Evolutionary conservation across 345 rosid species (phyloP).

Genomic region (Populus tremula): DNA sequence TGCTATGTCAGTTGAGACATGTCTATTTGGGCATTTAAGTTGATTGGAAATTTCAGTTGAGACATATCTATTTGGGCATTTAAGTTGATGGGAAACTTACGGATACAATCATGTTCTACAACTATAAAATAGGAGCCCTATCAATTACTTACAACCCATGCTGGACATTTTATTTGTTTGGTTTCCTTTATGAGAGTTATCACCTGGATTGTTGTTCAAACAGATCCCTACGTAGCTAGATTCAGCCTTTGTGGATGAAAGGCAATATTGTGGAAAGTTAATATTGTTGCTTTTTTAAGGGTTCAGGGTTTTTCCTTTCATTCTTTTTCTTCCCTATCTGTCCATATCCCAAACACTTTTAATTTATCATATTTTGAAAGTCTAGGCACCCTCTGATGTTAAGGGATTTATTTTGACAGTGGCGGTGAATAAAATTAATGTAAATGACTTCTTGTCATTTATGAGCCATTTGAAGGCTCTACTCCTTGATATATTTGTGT

Average conservation of each 20-base stretch:
- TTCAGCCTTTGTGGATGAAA: background rate
- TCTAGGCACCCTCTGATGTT: no score
- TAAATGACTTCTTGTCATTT: no score
- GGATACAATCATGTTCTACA: background rate
- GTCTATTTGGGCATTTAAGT: no score
- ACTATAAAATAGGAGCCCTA: background rate
- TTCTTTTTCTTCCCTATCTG: background rate
- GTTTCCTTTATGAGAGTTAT: background rate
- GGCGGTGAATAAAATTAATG: no score
- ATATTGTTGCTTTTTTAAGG: background rate
- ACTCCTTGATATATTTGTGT: no score
- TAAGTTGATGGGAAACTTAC: no score
- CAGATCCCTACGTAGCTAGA: background rate
- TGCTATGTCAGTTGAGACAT: background rate
- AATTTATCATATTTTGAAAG: no score
- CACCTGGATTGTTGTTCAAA: background rate
- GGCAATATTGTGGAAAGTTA: background rate
- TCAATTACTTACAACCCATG: background rate
- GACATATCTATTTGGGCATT: no score
- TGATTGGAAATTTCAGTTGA: no score
- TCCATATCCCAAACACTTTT: no score
- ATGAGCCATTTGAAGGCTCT: no score
- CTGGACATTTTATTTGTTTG: background rate
- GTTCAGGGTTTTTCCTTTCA: background rate
- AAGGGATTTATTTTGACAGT: no score